Base-by-base conservation (phyloP, 2,329 filamentous ascomycete genomes). In the Bertia moriformis region DNA sequence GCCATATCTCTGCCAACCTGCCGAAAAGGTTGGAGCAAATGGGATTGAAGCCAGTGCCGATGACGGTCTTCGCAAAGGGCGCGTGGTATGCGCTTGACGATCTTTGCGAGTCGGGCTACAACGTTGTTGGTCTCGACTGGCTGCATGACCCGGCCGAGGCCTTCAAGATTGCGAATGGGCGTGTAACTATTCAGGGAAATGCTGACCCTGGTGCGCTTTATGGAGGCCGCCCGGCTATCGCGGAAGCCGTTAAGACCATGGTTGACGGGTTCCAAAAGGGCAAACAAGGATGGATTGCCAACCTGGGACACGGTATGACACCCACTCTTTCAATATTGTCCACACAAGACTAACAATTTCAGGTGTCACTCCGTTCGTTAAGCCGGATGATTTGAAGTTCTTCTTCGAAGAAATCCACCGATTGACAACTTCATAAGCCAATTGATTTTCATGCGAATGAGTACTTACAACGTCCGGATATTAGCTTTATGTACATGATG, bases 61-160 rank as follows among this genome's bases (percentile, higher is more conserved):
- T 96, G 88, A 93, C 88, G 4, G 87, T 96, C 18, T 98, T 98
- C 58, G 87, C 91, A 24, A 98, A 98, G 66, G 91, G 91, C 10
- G 89, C 91, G 10, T 96, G 91, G 84, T 35, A 93, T 59, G 86
- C 87, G 3, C 69, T 98, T 38, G 84, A 95, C 49, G 78, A 83
- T 20, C 73, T 91, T 15, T 95, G 88, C 63, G 67, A 87, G 51
- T 73, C 88, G 14, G 88, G 87, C 30, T 98, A 96, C 65, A 75
- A 96, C 52, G 86, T 95, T 27, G 83, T 98, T 41, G 86, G 91
- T 4, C 67, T 98, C 47, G 91, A 98, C 61, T 98, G 91, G 91
- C 68, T 93, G 37, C 83, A 95, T 51, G 86, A 91, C 50, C 83
- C 91, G 10, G 80, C 79, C 2, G 78, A 91, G 48, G 88, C 91